phyloP scores from a whole-genome alignment of 768 basidiomycete genomes.

The Gloeopeniophorella convolvens region DNA sequence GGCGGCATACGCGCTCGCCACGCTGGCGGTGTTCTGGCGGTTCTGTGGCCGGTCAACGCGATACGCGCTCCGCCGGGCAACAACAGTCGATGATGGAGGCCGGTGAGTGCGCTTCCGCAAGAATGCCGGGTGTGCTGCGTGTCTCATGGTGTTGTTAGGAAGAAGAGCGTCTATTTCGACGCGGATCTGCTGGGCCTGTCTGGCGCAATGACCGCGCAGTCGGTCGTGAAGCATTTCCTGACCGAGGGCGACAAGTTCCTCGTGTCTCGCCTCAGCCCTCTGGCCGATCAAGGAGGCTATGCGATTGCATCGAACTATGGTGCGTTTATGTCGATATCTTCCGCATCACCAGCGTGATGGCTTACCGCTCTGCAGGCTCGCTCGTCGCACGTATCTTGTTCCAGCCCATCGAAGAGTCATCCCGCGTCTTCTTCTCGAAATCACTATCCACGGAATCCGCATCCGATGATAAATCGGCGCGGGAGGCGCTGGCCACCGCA shows the following conservation, averaged over 20 bases:
- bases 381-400: constrained; percentile 88
- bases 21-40: constrained; percentile 50
- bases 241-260: constrained; percentile 95
- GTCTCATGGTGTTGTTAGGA: constrained; percentile 19
- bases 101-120: constrained; percentile 24
- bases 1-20: constrained; percentile 55
- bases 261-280: constrained; percentile 74
- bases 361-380: constrained; percentile 51
- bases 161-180: constrained; percentile 36
- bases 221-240: constrained; percentile 86
- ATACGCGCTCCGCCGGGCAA: constrained; percentile 22
- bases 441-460: constrained; percentile 26
- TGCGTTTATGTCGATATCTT: constrained; percentile 27
- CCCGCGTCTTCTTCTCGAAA: constrained; percentile 83
- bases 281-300: constrained; percentile 90
- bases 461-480: background rate
- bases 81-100: constrained; percentile 21
- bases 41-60: constrained; percentile 21
- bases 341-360: background rate
- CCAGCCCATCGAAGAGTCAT: constrained; percentile 92
- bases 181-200: constrained; percentile 52
- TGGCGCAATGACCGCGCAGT: constrained; percentile 81
- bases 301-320: constrained; percentile 96
- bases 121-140: background rate
- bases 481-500: constrained; percentile 29